These are phyloP conservation scores for Apostasia shenzhenica DNA, from an alignment of 106 monocot genomes.

Conservation along the genomic window DNA sequence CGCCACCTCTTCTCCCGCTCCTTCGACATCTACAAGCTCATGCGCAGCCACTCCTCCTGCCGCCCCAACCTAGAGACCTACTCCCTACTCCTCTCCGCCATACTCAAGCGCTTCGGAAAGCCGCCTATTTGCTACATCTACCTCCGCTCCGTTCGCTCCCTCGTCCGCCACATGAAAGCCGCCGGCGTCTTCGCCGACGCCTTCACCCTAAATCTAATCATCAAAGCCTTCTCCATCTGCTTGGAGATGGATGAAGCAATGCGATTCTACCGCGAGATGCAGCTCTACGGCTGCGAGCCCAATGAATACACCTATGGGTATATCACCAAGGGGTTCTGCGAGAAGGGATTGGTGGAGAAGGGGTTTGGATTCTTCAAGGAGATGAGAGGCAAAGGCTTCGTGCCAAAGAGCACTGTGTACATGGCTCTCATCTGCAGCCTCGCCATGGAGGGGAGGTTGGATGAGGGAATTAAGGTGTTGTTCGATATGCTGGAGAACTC, in stretches of 20 bases:
- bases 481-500: slow-evolving; percentile 62
- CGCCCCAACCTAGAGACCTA: slow-evolving; percentile 65
- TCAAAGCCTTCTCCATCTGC: slow-evolving; percentile 78
- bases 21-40: slow-evolving; percentile 79
- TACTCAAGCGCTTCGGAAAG: slow-evolving; percentile 58
- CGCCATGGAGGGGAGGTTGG: slow-evolving; percentile 61
- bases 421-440: slow-evolving; percentile 55
- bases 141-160: slow-evolving; percentile 70
- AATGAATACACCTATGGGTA: slow-evolving; percentile 80
- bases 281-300: slow-evolving; percentile 73
- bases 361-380: slow-evolving; percentile 52
- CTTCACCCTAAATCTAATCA: slow-evolving; percentile 53
- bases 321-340: slow-evolving; percentile 61
- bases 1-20: slow-evolving; percentile 78
- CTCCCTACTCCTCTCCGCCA: slow-evolving; percentile 55
- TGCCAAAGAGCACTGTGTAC: slow-evolving; percentile 66
- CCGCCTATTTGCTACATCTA: slow-evolving; percentile 58
- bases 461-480: slow-evolving; percentile 52
- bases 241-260: slow-evolving; percentile 81
- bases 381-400: slow-evolving; percentile 73
- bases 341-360: slow-evolving; percentile 61
- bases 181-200: slow-evolving; percentile 68
- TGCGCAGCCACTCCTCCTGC: slow-evolving; percentile 20
- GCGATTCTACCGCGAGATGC: slow-evolving; percentile 68
- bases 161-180: slow-evolving; percentile 75